phyloP scores from a whole-genome alignment of 1,139 yeast species.

The Nakaseomyces sp. region DNA sequence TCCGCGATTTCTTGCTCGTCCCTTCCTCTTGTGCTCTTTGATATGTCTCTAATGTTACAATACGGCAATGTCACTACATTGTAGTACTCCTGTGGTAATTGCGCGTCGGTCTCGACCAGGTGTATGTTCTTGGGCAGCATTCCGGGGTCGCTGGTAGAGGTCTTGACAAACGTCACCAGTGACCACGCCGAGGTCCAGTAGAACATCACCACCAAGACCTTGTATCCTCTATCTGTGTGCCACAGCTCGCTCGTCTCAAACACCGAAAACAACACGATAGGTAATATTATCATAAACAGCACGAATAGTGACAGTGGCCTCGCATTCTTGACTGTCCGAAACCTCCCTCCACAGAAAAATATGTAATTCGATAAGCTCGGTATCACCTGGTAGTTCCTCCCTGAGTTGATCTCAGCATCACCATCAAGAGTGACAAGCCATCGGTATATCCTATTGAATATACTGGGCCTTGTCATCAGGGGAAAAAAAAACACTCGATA shows the following conservation, averaged over 20 bases:
- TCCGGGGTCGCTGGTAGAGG: constrained; percentile 64
- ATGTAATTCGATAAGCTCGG: constrained; percentile 29
- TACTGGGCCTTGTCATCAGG: not conserved
- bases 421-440: constrained; percentile 29
- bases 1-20: constrained; percentile 15
- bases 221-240: constrained; percentile 37
- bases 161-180: constrained; percentile 39
- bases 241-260: constrained; percentile 33
- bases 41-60: constrained; percentile 36
- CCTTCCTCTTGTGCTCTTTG: not conserved
- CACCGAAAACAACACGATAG: constrained; percentile 44
- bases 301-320: constrained; percentile 35
- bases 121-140: constrained; percentile 62
- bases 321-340: constrained; percentile 37
- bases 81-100: constrained; percentile 57
- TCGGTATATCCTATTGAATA: constrained; percentile 12
- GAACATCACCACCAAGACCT: constrained; percentile 50
- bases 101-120: constrained; percentile 29
- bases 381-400: constrained; percentile 17
- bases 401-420: constrained; percentile 13
- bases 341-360: constrained; percentile 59
- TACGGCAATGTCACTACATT: constrained; percentile 48
- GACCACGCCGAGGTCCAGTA: constrained; percentile 43
- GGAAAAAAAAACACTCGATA: no score
- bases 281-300: constrained; percentile 34